phyloP scores from a whole-genome alignment of 768 basidiomycete species.

The Boletus vermiculosoides region DNA sequence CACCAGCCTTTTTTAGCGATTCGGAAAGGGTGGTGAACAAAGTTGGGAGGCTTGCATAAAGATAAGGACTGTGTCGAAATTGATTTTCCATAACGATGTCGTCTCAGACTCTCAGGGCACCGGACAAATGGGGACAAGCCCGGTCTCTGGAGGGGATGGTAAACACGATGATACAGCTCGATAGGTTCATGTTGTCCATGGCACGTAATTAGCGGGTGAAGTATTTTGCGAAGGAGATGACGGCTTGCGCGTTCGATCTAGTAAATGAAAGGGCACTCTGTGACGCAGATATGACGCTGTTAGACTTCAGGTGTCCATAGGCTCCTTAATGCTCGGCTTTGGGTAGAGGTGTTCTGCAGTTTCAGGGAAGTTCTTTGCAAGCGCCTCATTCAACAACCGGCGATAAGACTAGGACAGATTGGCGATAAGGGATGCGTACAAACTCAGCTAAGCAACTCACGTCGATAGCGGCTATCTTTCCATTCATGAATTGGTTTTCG shows the following conservation, averaged over 20 bases:
- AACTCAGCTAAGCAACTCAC: slow-evolving; percentile 39
- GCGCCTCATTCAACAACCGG: slow-evolving; percentile 62
- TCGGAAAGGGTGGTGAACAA: slow-evolving; percentile 17
- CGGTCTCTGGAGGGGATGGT: slow-evolving; percentile 1
- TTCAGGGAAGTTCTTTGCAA: slow-evolving; percentile 72
- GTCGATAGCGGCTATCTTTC: slow-evolving; percentile 76
- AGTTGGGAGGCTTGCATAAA: slow-evolving; percentile 14
- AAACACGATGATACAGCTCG: neutral
- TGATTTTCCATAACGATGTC: slow-evolving; percentile 15
- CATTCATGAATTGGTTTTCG: slow-evolving; percentile 92
- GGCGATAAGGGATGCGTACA: slow-evolving; percentile 1
- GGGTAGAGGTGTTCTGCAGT: slow-evolving; percentile 28
- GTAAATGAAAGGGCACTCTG: neutral
- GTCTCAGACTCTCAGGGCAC: neutral
- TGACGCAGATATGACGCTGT: neutral
- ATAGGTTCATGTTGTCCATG: neutral
- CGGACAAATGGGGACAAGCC: slow-evolving; percentile 1
- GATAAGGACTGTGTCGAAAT: slow-evolving; percentile 21
- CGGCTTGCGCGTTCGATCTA: neutral
- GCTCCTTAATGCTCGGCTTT: slow-evolving; percentile 6
- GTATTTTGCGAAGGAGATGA: neutral
- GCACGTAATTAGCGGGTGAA: slow-evolving; percentile 7
- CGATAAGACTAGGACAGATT: slow-evolving; percentile 59
- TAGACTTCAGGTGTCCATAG: slow-evolving; percentile 9
- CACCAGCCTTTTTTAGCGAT: slow-evolving; percentile 17